Conservation (phyloP, 1,139 yeast species). For the Debaryomycetaceae sp. region DNA sequence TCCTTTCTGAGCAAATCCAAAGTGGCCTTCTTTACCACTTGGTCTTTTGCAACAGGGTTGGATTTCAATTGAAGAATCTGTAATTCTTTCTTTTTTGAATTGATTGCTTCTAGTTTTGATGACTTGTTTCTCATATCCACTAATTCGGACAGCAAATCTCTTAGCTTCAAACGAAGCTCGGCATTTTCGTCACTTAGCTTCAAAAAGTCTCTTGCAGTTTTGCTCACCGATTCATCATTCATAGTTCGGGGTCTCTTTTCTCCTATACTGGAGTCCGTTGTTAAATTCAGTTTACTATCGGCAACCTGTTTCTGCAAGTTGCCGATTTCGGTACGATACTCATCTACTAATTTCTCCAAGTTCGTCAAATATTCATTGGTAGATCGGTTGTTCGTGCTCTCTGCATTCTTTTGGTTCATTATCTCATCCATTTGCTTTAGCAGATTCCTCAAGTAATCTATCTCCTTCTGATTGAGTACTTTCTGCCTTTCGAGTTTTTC, state of each 20-base stretch:
- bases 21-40: slow-evolving; percentile 53
- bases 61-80: slow-evolving; percentile 61
- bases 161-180: slow-evolving; percentile 35
- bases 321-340: slow-evolving; percentile 53
- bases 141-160: slow-evolving; percentile 31
- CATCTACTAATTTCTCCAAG: slow-evolving; percentile 52
- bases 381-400: slow-evolving; percentile 17
- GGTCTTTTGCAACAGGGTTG: slow-evolving; percentile 68
- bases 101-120: slow-evolving; percentile 20
- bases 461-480: slow-evolving; percentile 56
- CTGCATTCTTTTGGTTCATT: slow-evolving; percentile 15
- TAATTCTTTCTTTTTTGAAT: slow-evolving; percentile 32
- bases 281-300: slow-evolving; percentile 13
- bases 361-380: slow-evolving; percentile 37
- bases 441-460: slow-evolving; percentile 52
- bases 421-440: slow-evolving; percentile 31
- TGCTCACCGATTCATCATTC: slow-evolving; percentile 15
- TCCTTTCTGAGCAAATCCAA: slow-evolving; percentile 55
- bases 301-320: slow-evolving; percentile 30
- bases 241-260: slow-evolving; percentile 22
- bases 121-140: slow-evolving; percentile 32
- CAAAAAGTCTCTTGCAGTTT: slow-evolving; percentile 23
- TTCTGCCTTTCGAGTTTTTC: slow-evolving; percentile 52
- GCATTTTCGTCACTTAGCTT: slow-evolving; percentile 42
- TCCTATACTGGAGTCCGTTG: slow-evolving; percentile 19